Conservation (phyloP, 2,329 filamentous ascomycete species). For the Epichloe elymi region DNA sequence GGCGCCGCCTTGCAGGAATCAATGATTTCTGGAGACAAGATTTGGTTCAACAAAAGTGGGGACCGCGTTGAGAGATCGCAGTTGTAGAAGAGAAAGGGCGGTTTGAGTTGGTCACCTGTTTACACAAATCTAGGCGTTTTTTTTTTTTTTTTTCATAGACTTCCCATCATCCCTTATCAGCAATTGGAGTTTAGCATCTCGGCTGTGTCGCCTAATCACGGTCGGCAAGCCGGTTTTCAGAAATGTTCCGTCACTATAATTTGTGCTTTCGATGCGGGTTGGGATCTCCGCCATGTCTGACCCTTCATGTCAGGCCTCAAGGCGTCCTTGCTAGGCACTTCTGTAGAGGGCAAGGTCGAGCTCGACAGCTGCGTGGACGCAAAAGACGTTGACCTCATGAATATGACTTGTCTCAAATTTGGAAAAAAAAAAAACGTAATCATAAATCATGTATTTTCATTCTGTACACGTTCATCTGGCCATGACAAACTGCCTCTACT, state of each 20-base stretch:
- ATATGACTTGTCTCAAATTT: no score
- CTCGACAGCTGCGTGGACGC: no score
- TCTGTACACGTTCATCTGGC: no score
- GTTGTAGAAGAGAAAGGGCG: background rate
- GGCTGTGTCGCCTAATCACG: background rate
- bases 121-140: background rate
- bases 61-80: conserved; percentile 6
- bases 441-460: no score
- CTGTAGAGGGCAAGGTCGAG: no score
- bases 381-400: no score
- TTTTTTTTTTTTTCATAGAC: no score
- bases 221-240: background rate
- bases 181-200: background rate
- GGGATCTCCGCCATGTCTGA: no score
- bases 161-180: background rate
- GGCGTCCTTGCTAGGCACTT: no score
- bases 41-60: conserved; percentile 36
- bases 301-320: no score
- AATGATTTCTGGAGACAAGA: conserved; percentile 40
- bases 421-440: no score
- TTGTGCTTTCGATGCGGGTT: no score
- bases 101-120: background rate
- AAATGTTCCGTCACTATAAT: background rate
- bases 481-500: background rate
- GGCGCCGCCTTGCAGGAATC: conserved; percentile 46